A percentile compares a stretch with the other conserved stretches of the same genome.
Evolutionary conservation across 2,329 filamentous ascomycete species (phyloP).

Genomic region (Pyricularia sp.): DNA sequence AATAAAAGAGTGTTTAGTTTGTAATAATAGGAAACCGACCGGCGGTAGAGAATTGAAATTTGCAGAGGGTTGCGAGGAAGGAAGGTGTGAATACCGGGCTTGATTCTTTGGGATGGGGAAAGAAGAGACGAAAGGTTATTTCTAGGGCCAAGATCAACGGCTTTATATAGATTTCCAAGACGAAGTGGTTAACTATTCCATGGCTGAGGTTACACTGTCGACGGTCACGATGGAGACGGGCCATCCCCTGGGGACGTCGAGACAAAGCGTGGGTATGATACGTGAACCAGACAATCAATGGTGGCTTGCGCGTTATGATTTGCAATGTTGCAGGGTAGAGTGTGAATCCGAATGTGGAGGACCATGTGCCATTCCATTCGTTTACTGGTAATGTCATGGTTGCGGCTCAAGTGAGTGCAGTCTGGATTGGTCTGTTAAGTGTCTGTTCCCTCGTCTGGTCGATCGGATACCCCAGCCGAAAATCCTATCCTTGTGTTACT

Average conservation of each 20-base stretch:
- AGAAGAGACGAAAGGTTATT: not conserved
- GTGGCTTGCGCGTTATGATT: not conserved
- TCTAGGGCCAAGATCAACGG: not conserved
- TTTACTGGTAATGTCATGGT: not conserved
- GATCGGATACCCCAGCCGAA: not conserved
- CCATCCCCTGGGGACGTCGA: not conserved
- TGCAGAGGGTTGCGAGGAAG: not conserved
- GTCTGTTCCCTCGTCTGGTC: not conserved
- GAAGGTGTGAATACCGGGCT: not conserved
- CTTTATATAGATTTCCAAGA: not conserved
- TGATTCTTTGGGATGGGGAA: not conserved
- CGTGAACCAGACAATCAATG: not conserved
- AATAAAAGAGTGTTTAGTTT: not conserved
- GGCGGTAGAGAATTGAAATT: conserved; percentile 4
- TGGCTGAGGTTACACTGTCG: not conserved
- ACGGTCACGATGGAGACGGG: not conserved
- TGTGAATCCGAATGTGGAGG: not conserved
- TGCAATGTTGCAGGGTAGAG: not conserved
- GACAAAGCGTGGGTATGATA: not conserved
- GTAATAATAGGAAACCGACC: conserved; percentile 1
- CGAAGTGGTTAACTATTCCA: not conserved
- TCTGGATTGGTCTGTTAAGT: not conserved
- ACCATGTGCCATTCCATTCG: not conserved
- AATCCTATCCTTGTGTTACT: not conserved
- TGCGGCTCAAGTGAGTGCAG: not conserved